A percentile compares a stretch with the other conserved stretches of the same genome.
phyloP scores from a whole-genome alignment of 2,329 filamentous ascomycete species.

The Fusarium torulosum region DNA sequence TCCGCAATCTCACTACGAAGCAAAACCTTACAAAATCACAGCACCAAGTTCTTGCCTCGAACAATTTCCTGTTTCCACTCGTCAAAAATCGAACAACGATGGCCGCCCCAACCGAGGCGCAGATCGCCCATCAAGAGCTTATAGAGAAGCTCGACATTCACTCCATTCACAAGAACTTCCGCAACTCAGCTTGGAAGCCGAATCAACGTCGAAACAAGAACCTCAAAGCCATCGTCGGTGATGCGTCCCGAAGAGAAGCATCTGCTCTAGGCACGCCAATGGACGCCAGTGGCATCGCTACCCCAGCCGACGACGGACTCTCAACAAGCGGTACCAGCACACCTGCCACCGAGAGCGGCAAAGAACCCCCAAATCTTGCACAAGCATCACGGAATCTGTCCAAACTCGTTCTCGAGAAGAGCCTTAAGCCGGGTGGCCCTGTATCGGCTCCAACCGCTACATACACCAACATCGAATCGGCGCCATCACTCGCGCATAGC shows the following conservation, averaged over 20 bases:
- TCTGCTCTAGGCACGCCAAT: slow-evolving; percentile 84
- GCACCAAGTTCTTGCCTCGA: background rate
- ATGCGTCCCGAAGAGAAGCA: slow-evolving; percentile 89
- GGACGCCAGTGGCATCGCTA: slow-evolving; percentile 80
- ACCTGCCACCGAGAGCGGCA: slow-evolving; percentile 60
- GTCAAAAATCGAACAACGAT: slow-evolving; percentile 55
- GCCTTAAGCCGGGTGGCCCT: slow-evolving; percentile 59
- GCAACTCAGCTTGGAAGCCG: slow-evolving; percentile 89
- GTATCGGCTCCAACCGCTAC: slow-evolving; percentile 76
- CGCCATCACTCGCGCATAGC: slow-evolving; percentile 85
- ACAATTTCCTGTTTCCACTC: background rate
- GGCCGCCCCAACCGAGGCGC: slow-evolving; percentile 76
- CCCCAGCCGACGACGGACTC: slow-evolving; percentile 68
- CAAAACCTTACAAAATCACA: background rate
- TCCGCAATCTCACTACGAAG: slow-evolving; percentile 2
- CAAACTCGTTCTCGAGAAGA: slow-evolving; percentile 90
- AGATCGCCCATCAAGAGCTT: slow-evolving; percentile 86
- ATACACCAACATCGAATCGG: slow-evolving; percentile 96
- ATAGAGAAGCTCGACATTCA: slow-evolving; percentile 94
- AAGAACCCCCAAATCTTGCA: slow-evolving; percentile 77
- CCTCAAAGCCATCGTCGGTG: slow-evolving; percentile 94
- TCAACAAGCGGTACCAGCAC: slow-evolving; percentile 71
- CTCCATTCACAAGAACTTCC: slow-evolving; percentile 87
- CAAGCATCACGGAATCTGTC: slow-evolving; percentile 89
- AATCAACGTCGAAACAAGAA: slow-evolving; percentile 98